Evolutionary conservation across 106 monocot genomes (phyloP).

Genomic region (Platanthera zijinensis): DNA sequence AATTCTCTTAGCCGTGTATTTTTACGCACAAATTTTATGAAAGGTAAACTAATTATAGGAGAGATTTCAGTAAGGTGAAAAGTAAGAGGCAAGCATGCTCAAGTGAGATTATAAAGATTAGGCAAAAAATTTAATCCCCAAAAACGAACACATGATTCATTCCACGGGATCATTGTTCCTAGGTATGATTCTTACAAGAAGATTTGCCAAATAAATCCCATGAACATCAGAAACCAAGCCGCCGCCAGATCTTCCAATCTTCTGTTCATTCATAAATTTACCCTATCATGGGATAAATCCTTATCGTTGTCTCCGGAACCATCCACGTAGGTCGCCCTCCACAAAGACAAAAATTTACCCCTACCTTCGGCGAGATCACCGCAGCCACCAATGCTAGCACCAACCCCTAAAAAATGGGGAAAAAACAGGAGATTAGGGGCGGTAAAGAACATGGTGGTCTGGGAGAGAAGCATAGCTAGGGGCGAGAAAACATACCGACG

Average conservation of each 20-base stretch:
- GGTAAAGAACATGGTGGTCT: no score
- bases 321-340: slow-evolving; percentile 28
- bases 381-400: background rate
- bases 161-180: slow-evolving; percentile 54
- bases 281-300: slow-evolving; percentile 13
- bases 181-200: slow-evolving; percentile 57
- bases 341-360: slow-evolving; percentile 9
- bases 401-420: background rate
- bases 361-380: background rate
- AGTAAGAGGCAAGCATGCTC: no score
- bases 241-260: slow-evolving; percentile 3
- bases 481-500: no score
- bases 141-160: background rate
- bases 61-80: no score
- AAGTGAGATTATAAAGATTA: background rate
- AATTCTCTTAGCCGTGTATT: no score
- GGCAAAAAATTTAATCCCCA: background rate
- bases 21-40: no score
- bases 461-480: no score
- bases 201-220: slow-evolving; percentile 15
- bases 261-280: slow-evolving; percentile 34
- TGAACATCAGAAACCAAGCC: background rate
- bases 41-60: no score
- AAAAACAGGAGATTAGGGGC: no score
- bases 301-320: slow-evolving; percentile 16